phyloP scores from a whole-genome alignment of 306 rosid genomes.

The Prunus salicina region DNA sequence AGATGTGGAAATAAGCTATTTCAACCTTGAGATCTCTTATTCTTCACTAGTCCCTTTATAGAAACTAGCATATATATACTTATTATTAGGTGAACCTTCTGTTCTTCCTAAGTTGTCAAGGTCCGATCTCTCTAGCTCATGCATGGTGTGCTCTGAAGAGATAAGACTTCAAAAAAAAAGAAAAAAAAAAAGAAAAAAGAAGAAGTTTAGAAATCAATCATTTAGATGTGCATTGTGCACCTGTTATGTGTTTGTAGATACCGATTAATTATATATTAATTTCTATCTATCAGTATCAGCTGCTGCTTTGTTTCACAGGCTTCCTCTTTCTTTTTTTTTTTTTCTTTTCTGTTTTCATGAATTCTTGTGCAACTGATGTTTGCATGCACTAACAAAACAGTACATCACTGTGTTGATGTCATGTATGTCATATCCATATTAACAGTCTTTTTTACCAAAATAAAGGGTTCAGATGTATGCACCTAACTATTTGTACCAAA shows the following conservation, averaged over 20 bases:
- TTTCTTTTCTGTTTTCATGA: neutral
- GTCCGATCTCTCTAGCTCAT: neutral
- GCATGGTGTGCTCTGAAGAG: neutral
- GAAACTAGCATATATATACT: neutral
- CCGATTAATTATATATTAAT: neutral
- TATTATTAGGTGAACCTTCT: conserved; percentile 4
- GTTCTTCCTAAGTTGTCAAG: neutral
- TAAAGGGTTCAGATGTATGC: neutral
- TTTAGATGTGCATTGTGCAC: neutral
- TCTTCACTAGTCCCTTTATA: neutral
- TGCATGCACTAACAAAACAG: too few species aligned
- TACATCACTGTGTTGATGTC: neutral
- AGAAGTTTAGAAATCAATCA: neutral
- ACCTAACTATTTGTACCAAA: neutral
- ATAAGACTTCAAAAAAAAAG: neutral
- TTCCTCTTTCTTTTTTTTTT: neutral
- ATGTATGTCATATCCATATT: neutral
- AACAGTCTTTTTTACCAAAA: neutral
- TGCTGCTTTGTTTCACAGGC: neutral
- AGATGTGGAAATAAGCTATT: conserved; percentile 69
- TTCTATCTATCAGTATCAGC: neutral
- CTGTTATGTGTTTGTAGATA: neutral
- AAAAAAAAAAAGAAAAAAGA: neutral
- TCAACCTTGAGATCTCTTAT: conserved; percentile 44
- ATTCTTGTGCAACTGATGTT: neutral